Percentiles rank a stretch among this genome's conserved stretches.
Evolutionary conservation across 768 basidiomycete species (phyloP).

Genomic region (Rhizopogon vinicolor): DNA sequence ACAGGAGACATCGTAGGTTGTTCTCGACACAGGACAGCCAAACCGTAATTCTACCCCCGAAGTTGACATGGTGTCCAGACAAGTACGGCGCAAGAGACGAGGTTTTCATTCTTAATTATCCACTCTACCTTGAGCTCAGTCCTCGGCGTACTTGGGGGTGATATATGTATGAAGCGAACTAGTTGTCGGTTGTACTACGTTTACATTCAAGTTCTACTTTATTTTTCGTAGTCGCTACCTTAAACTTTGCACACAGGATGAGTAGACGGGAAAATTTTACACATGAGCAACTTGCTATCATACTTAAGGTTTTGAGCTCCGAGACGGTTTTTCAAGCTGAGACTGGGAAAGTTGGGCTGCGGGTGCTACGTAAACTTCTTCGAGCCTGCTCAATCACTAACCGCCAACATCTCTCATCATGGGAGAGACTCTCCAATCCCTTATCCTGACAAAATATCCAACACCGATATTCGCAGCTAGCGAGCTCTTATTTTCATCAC

Average conservation of each 20-base stretch:
- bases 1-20: neutral
- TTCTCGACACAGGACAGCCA: neutral
- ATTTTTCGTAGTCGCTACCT: neutral
- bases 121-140: no score
- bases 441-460: conserved; percentile 21
- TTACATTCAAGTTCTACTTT: neutral
- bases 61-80: neutral
- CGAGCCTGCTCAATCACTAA: neutral
- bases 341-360: neutral
- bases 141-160: no score
- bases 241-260: neutral
- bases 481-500: conserved; percentile 17
- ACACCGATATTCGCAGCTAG: conserved; percentile 17
- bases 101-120: neutral
- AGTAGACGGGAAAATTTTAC: neutral
- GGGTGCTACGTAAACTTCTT: neutral
- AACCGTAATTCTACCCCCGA: neutral
- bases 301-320: neutral
- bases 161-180: neutral
- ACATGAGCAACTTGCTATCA: no score
- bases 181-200: neutral
- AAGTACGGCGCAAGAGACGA: neutral
- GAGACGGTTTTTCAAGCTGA: neutral
- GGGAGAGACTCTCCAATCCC: conserved; percentile 12
- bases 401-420: neutral